These are phyloP conservation scores for Tephrocybe rancida DNA, from an alignment of 768 basidiomycete genomes.

Conservation along the genomic window DNA sequence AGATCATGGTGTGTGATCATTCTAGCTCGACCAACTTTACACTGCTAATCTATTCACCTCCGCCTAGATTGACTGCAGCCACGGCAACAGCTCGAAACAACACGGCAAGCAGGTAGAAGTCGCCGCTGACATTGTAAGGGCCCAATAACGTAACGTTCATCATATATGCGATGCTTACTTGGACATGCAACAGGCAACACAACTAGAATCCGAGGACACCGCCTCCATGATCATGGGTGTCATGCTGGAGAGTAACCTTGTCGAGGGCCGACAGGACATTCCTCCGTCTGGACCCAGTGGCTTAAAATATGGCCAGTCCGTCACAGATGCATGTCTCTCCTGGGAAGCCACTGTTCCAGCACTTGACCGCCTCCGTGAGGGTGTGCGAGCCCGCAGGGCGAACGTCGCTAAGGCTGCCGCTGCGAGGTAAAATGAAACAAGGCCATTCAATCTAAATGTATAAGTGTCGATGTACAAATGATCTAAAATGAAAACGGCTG, in stretches of 20 bases:
- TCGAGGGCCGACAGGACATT: conserved; percentile 87
- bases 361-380: conserved; percentile 85
- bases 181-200: conserved; percentile 53
- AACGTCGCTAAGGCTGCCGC: conserved; percentile 37
- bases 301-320: conserved; percentile 82
- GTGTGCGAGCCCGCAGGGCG: conserved; percentile 76
- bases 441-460: neutral
- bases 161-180: neutral
- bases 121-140: conserved; percentile 82
- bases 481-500: neutral
- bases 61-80: conserved; percentile 89
- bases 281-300: conserved; percentile 69
- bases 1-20: conserved; percentile 74
- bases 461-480: neutral
- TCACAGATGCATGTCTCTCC: conserved; percentile 88
- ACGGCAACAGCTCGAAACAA: conserved; percentile 94
- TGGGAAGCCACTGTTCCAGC: conserved; percentile 87
- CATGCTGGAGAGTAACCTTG: conserved; percentile 94
- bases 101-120: conserved; percentile 88
- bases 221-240: conserved; percentile 81
- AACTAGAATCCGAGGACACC: conserved; percentile 74
- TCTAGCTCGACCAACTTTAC: neutral
- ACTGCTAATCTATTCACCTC: neutral
- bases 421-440: neutral
- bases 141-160: neutral